These are phyloP conservation scores for Alternaria novae-zelandiae DNA, from an alignment of 2,329 filamentous ascomycete genomes.

Conservation along the genomic window DNA sequence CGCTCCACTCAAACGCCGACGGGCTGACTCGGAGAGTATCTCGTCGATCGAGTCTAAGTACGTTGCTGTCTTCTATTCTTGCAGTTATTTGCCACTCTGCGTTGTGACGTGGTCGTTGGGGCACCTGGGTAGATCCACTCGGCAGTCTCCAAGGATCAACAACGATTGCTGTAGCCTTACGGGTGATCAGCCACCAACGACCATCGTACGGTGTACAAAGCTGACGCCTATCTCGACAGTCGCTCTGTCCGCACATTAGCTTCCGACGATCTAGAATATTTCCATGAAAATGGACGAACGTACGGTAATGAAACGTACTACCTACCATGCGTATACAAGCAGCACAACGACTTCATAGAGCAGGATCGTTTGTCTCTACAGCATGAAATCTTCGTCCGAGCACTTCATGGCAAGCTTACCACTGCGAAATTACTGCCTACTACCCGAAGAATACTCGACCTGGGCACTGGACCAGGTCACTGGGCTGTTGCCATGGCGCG, in stretches of 20 bases:
- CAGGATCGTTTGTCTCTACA: constrained; percentile 67
- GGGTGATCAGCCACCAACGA: neutral
- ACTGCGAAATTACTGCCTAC: constrained; percentile 39
- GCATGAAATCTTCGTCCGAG: constrained; percentile 66
- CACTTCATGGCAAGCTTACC: constrained; percentile 45
- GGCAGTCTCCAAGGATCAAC: neutral
- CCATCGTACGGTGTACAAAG: neutral
- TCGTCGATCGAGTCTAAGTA: constrained; percentile 44
- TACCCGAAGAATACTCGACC: constrained; percentile 43
- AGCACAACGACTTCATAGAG: constrained; percentile 61
- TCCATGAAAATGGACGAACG: constrained; percentile 65
- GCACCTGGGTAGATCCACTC: neutral
- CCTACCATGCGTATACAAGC: constrained; percentile 62
- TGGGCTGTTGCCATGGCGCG: constrained; percentile 58
- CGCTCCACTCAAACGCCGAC: constrained; percentile 41
- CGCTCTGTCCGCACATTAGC: constrained; percentile 47
- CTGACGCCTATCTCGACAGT: constrained; percentile 23
- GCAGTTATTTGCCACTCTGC: neutral
- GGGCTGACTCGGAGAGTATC: constrained; percentile 42
- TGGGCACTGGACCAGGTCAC: constrained; percentile 59
- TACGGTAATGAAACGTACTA: constrained; percentile 68
- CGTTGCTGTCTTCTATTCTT: constrained; percentile 18
- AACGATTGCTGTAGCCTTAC: neutral
- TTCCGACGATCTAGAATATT: constrained; percentile 60
- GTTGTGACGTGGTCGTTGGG: neutral